Conservation (phyloP, 2,329 filamentous ascomycete species). For the Bimuria novae-zelandiae region DNA sequence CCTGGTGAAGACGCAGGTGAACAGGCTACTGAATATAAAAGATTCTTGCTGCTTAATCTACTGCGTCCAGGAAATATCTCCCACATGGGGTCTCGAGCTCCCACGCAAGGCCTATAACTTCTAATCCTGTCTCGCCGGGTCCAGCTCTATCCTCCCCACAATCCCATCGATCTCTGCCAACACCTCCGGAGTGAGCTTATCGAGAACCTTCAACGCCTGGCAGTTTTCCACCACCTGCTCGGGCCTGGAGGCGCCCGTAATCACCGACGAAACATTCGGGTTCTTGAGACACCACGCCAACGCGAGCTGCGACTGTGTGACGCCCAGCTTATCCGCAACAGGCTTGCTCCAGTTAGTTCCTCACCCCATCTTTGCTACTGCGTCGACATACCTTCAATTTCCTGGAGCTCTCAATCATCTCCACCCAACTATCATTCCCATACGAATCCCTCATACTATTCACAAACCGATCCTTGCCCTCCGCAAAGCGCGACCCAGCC, state of each 20-base stretch:
- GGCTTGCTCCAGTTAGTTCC: slow-evolving; percentile 21
- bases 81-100: no score
- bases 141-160: no score
- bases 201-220: slow-evolving; percentile 49
- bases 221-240: slow-evolving; percentile 46
- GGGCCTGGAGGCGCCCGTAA: slow-evolving; percentile 35
- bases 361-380: background rate
- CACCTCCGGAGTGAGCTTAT: slow-evolving; percentile 51
- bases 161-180: slow-evolving; percentile 49
- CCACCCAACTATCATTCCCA: slow-evolving; percentile 58
- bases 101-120: no score
- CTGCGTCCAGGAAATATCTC: no score
- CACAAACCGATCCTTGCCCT: slow-evolving; percentile 62
- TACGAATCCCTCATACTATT: slow-evolving; percentile 50
- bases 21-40: no score
- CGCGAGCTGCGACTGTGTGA: slow-evolving; percentile 54
- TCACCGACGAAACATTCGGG: slow-evolving; percentile 37
- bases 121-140: no score
- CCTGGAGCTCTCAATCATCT: slow-evolving; percentile 62
- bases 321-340: slow-evolving; percentile 67
- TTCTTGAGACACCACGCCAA: slow-evolving; percentile 46
- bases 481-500: slow-evolving; percentile 61
- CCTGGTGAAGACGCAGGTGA: no score
- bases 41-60: no score
- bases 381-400: slow-evolving; percentile 35